A percentile compares a stretch with the other conserved stretches of the same genome.
Conservation (phyloP, 495 filamentous ascomycete species). For the Cercophora newfieldiana region DNA sequence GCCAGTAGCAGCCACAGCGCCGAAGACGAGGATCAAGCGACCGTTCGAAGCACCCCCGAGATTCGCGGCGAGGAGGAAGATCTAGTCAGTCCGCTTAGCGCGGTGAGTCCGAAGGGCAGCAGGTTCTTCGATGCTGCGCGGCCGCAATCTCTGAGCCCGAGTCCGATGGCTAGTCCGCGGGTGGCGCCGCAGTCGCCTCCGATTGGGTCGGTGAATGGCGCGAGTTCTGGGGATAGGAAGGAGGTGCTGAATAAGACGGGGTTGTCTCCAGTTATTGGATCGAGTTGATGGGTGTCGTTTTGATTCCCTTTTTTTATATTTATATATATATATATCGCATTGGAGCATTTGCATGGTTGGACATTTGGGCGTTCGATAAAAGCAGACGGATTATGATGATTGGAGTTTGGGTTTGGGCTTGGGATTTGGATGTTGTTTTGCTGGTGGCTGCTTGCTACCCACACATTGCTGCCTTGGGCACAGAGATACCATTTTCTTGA, state of each 20-base stretch:
- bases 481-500: no score
- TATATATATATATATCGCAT: neutral
- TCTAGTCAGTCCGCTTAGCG: slow-evolving; percentile 27
- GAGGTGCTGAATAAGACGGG: slow-evolving; percentile 17
- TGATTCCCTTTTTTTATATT: neutral
- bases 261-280: slow-evolving; percentile 18
- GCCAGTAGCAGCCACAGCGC: slow-evolving; percentile 31
- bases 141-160: neutral
- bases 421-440: no score
- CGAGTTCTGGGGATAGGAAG: slow-evolving; percentile 1
- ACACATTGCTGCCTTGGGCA: no score
- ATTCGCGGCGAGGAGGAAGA: slow-evolving; percentile 23
- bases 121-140: neutral
- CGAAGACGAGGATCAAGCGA: slow-evolving; percentile 20
- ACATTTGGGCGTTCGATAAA: neutral
- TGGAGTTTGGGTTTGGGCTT: no score
- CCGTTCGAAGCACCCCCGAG: slow-evolving; percentile 1
- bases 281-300: neutral
- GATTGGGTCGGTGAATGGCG: neutral
- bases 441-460: no score
- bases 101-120: slow-evolving; percentile 15
- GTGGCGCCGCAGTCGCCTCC: neutral
- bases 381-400: neutral
- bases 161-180: slow-evolving; percentile 10
- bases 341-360: neutral